phyloP scores from a whole-genome alignment of 1,139 yeast genomes.

The Sugiyamaella castrensis region DNA sequence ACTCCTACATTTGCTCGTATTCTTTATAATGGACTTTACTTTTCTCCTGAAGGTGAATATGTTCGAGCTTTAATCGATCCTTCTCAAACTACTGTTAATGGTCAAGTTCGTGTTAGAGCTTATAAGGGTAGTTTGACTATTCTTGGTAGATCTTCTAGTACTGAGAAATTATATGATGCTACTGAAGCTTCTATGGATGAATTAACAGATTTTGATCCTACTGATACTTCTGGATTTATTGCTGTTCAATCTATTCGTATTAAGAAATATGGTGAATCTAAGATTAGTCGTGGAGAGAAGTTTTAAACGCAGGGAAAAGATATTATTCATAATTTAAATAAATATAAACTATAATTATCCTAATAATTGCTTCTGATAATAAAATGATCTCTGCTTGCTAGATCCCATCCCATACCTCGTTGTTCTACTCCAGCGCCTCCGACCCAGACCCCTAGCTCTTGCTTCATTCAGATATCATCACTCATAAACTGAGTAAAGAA shows the following conservation, averaged over 20 bases:
- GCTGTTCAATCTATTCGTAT: constrained; percentile 97
- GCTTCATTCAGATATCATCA: too few relatives aligned
- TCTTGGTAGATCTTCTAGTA: constrained; percentile 90
- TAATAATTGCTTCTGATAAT: too few relatives aligned
- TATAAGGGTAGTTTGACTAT: constrained; percentile 86
- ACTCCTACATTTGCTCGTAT: constrained; percentile 88
- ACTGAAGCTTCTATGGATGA: constrained; percentile 99
- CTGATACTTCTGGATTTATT: constrained; percentile 95
- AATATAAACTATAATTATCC: neutral
- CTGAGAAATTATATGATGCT: constrained; percentile 95
- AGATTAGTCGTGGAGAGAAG: constrained; percentile 66
- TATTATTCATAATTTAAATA: neutral
- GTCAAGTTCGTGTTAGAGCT: constrained; percentile 88
- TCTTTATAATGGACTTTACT: constrained; percentile 95
- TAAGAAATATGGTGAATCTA: constrained; percentile 96
- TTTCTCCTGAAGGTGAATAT: constrained; percentile 97
- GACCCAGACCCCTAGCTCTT: too few relatives aligned
- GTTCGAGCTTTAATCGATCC: constrained; percentile 90
- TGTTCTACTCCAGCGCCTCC: too few relatives aligned
- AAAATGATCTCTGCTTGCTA: too few relatives aligned
- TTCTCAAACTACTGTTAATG: constrained; percentile 92
- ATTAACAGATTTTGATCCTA: constrained; percentile 95
- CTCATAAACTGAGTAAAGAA: too few relatives aligned
- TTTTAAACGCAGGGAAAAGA: constrained; percentile 43
- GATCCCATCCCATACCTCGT: too few relatives aligned